Conservation (phyloP, 31 red algal species). For the Asparagopsis taxiformis region DNA sequence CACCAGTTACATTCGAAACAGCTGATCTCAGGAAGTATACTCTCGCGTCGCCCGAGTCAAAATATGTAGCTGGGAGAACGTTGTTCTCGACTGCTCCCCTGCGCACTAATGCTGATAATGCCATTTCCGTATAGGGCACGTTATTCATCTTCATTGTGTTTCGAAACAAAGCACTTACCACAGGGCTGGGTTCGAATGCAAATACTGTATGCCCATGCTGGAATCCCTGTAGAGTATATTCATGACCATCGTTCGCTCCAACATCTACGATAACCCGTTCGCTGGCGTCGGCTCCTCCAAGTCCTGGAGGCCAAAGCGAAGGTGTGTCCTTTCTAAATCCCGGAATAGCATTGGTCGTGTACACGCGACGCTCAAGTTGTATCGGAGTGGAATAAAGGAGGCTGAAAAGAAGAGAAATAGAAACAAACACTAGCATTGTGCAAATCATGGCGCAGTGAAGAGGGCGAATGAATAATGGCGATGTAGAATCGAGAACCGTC, state of each 20-base stretch:
- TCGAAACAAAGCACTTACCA: not conserved
- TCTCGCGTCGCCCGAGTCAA: no score
- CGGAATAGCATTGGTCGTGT: not conserved
- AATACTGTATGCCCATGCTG: constrained; percentile 9
- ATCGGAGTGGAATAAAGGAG: not conserved
- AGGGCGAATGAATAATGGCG: no score
- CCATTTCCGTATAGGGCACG: no score
- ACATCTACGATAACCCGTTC: constrained; percentile 1
- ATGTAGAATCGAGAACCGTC: no score
- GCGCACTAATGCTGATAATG: no score
- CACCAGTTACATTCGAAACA: constrained; percentile 27
- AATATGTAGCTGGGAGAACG: no score
- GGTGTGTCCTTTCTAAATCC: constrained; percentile 1
- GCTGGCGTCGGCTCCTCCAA: constrained; percentile 3
- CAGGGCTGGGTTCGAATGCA: constrained; percentile 32
- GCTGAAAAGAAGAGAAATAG: not conserved
- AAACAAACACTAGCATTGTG: not conserved
- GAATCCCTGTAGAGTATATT: constrained; percentile 18
- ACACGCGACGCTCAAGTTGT: constrained; percentile 1
- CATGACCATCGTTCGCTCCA: constrained; percentile 20
- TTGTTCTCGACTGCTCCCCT: no score
- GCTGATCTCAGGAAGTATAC: constrained; percentile 34
- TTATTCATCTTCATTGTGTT: not conserved
- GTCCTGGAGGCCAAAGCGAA: constrained; percentile 7
- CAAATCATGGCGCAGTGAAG: no score